These are phyloP conservation scores for Aulographum hederae DNA, from an alignment of 2,329 filamentous ascomycete species.

Conservation along the genomic window DNA sequence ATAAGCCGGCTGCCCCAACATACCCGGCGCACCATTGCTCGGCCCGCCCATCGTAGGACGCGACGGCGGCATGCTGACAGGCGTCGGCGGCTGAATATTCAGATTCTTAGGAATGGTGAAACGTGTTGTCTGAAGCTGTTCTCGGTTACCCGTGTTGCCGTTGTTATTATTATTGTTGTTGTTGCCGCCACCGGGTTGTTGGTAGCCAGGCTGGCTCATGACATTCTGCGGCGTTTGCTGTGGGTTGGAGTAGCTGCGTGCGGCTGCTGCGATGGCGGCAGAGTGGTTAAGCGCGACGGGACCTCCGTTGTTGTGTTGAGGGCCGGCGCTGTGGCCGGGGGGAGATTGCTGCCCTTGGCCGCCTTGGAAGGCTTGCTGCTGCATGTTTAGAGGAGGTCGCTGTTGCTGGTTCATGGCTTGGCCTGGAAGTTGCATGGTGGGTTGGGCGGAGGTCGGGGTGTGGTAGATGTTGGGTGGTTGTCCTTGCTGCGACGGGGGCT, in stretches of 20 bases:
- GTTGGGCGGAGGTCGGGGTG: not conserved
- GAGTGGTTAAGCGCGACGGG: not conserved
- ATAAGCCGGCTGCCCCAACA: constrained; percentile 68
- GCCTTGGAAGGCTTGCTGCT: not conserved
- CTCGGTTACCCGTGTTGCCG: constrained; percentile 1
- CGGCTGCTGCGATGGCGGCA: no score
- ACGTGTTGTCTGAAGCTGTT: constrained; percentile 33
- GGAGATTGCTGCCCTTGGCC: not conserved
- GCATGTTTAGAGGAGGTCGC: not conserved
- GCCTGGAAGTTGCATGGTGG: not conserved
- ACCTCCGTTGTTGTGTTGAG: constrained; percentile 9
- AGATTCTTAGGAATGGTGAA: constrained; percentile 74
- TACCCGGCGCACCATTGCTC: constrained; percentile 56
- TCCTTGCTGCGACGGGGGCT: constrained; percentile 4
- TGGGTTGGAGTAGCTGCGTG: constrained; percentile 7
- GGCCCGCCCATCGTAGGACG: constrained; percentile 75
- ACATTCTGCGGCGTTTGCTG: constrained; percentile 15
- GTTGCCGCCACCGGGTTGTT: not conserved
- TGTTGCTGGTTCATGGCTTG: not conserved
- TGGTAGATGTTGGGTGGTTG: constrained; percentile 6
- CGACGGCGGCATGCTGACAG: constrained; percentile 51
- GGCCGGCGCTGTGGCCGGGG: constrained; percentile 10
- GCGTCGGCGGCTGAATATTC: constrained; percentile 50
- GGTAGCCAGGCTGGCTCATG: constrained; percentile 9
- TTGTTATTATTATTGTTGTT: constrained; percentile 1